phyloP scores from a whole-genome alignment of 1,139 yeast species.

The Chernovozyma sophiae-reginae region DNA sequence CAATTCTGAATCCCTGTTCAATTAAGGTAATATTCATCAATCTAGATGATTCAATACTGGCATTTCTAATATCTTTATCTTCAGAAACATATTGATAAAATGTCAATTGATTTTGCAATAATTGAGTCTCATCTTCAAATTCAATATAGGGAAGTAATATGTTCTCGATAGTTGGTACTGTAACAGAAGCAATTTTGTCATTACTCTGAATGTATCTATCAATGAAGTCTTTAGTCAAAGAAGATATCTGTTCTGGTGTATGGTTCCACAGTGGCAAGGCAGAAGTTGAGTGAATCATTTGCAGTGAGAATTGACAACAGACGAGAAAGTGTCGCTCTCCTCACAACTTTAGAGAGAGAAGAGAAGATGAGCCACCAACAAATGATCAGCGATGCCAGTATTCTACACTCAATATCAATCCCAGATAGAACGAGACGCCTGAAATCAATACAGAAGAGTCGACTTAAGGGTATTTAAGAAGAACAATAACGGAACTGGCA shows the following conservation, averaged over 20 bases:
- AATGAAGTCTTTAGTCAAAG: constrained; percentile 43
- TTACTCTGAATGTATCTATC: constrained; percentile 41
- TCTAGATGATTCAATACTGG: constrained; percentile 62
- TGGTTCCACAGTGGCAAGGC: constrained; percentile 54
- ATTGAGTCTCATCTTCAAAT: constrained; percentile 44
- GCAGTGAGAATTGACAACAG: too few species aligned
- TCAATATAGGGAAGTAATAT: constrained; percentile 50
- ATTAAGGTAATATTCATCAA: constrained; percentile 51
- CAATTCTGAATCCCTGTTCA: constrained; percentile 64
- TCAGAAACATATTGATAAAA: constrained; percentile 71
- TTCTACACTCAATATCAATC: too few species aligned
- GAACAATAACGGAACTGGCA: too few species aligned
- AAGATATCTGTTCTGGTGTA: constrained; percentile 47
- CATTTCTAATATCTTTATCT: constrained; percentile 61
- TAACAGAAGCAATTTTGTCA: constrained; percentile 48
- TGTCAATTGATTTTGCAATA: constrained; percentile 45
- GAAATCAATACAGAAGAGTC: too few species aligned
- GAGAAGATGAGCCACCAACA: too few species aligned
- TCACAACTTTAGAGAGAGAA: too few species aligned
- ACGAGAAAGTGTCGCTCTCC: too few species aligned
- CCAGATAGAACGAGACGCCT: too few species aligned
- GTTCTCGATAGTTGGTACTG: constrained; percentile 53
- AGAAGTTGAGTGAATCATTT: too few species aligned
- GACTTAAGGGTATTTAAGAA: too few species aligned
- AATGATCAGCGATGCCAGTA: too few species aligned